Conservation (phyloP, 2,329 filamentous ascomycete genomes). For the Sphaceloma murrayae region DNA sequence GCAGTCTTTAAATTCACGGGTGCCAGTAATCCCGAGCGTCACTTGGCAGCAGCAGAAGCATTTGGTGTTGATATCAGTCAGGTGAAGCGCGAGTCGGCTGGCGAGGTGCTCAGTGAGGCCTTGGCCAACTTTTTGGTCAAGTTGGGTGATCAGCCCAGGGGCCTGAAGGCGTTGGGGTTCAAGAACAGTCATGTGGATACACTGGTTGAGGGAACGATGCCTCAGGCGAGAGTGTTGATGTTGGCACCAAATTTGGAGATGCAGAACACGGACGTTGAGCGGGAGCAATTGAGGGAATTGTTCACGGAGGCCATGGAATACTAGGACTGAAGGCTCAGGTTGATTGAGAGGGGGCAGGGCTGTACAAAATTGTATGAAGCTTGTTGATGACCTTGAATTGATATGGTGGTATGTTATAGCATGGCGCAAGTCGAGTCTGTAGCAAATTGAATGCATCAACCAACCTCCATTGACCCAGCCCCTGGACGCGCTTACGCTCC, state of each 20-base stretch:
- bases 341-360: not conserved
- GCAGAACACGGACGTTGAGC: slow-evolving; percentile 37
- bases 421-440: slow-evolving; percentile 1
- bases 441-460: no score
- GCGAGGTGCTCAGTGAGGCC: slow-evolving; percentile 77
- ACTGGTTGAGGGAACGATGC: slow-evolving; percentile 88
- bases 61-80: slow-evolving; percentile 86
- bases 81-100: slow-evolving; percentile 81
- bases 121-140: slow-evolving; percentile 69
- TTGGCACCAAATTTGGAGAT: slow-evolving; percentile 67
- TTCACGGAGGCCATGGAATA: slow-evolving; percentile 42
- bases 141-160: slow-evolving; percentile 82
- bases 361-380: not conserved
- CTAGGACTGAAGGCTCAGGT: slow-evolving; percentile 19
- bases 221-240: slow-evolving; percentile 83
- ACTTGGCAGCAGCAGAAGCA: slow-evolving; percentile 76
- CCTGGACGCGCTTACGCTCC: not conserved
- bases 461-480: no score
- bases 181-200: slow-evolving; percentile 62
- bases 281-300: slow-evolving; percentile 39
- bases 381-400: not conserved
- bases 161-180: slow-evolving; percentile 77
- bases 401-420: not conserved
- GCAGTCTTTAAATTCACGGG: slow-evolving; percentile 91
- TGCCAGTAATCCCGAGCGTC: slow-evolving; percentile 82